Base-by-base conservation (phyloP, 176 grass and related monocot species). In the Aegilops sharonensis region DNA sequence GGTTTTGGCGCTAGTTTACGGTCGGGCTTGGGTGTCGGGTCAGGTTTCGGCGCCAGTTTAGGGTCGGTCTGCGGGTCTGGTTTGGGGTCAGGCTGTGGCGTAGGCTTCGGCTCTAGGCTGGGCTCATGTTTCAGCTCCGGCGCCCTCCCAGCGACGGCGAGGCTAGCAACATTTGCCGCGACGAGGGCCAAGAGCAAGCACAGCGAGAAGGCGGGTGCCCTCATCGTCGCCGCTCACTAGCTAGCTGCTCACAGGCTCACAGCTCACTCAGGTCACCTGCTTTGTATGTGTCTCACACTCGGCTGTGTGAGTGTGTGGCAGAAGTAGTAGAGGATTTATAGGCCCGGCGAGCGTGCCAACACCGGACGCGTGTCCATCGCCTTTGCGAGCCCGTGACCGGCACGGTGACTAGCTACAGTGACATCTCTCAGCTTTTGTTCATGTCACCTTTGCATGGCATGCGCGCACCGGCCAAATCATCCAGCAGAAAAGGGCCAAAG, bases 311-410 rank as follows among this genome's bases (percentile, higher is more conserved):
- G 64, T 68, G 68, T 75, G 72, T 10, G 27, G 24, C 27, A 5
- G 72, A 8, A 4, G 11, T 10, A 47, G 15, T 3, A 43, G 68
- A 23, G 12, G 68, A 73, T 83, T 83, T 83, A 83, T 83, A 83
- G 68, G 4, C 34, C 24, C 15, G 50, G 34, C 68, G 23, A 72
- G 81, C 52, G 50, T 14, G 57, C 50, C 3, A 4, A 0, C n/a
- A 9, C 32, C 48, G 42, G 68, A 72, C 81, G 23, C 10, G 68
- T 61, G 81, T 20, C 34, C 47, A 20, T 36, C 21, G 7, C 65
- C 66, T 50, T 48, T 75, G 15, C 9, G 6, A 30, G 72, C 72
- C 72, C 72, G 72, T 75, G 72, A 75, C 27, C 72, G 3, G 42
- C 43, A 75, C 21, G 23, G 72, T 50, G 25, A 13, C 20, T 17